phyloP scores from a whole-genome alignment of 2,329 filamentous ascomycete genomes.

The Curvularia sp. region DNA sequence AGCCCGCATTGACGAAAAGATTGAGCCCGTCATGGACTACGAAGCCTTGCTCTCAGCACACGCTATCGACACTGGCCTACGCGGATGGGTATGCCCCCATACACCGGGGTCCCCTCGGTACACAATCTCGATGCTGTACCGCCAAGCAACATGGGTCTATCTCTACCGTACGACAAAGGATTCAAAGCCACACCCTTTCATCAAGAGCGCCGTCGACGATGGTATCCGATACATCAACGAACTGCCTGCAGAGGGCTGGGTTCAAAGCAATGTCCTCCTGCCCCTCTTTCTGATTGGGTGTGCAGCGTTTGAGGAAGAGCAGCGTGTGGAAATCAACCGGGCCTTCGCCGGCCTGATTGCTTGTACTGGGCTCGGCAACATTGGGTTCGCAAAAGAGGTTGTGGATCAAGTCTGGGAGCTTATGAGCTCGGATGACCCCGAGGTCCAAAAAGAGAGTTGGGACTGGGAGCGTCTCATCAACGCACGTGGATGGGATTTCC shows the following conservation, averaged over 20 bases:
- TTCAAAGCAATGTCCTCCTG: constrained; percentile 66
- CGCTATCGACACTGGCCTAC: constrained; percentile 76
- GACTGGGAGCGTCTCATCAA: constrained; percentile 69
- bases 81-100: constrained; percentile 73
- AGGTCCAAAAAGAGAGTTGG: constrained; percentile 56
- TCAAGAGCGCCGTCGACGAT: constrained; percentile 64
- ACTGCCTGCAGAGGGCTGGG: constrained; percentile 61
- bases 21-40: constrained; percentile 76
- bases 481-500: constrained; percentile 65
- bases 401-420: constrained; percentile 64
- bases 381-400: constrained; percentile 62
- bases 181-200: constrained; percentile 62
- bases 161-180: constrained; percentile 67
- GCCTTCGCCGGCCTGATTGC: constrained; percentile 63
- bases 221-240: constrained; percentile 64
- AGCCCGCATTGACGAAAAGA: constrained; percentile 65
- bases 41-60: constrained; percentile 74
- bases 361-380: constrained; percentile 65
- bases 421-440: constrained; percentile 64
- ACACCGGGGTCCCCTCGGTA: constrained; percentile 60
- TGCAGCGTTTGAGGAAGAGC: constrained; percentile 63
- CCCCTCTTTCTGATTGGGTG: constrained; percentile 68
- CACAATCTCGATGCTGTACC: constrained; percentile 65
- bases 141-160: constrained; percentile 69
- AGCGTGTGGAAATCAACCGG: constrained; percentile 62